Percentiles rank a stretch among this genome's conserved stretches.
These are phyloP conservation scores for Galerina sulciceps DNA, from an alignment of 768 basidiomycete species.

Conservation along the genomic window DNA sequence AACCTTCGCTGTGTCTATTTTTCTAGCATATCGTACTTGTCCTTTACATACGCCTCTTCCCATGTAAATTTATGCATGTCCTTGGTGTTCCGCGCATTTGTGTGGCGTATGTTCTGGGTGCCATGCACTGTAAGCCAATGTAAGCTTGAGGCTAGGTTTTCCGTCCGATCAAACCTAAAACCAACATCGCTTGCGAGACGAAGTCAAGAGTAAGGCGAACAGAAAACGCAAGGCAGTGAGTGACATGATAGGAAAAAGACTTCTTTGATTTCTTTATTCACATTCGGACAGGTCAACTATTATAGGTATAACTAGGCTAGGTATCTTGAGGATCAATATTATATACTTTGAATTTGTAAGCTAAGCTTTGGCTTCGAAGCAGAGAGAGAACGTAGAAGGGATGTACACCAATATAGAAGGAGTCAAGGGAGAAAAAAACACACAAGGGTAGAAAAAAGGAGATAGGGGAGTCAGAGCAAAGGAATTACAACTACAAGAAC, in stretches of 20 bases:
- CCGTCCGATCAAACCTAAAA: too few relatives aligned
- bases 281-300: constrained; percentile 10
- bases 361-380: constrained; percentile 9
- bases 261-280: constrained; percentile 10
- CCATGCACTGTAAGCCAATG: too few relatives aligned
- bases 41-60: not conserved
- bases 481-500: constrained; percentile 18
- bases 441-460: not conserved
- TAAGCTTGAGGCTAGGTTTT: too few relatives aligned
- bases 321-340: constrained; percentile 19
- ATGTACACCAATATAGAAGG: constrained; percentile 12
- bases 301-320: constrained; percentile 22
- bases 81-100: not conserved
- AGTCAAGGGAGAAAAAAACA: not conserved
- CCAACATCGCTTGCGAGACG: too few relatives aligned
- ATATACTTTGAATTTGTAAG: constrained; percentile 28
- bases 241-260: not conserved
- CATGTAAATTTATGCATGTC: constrained; percentile 3
- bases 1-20: not conserved
- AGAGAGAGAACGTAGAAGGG: constrained; percentile 6
- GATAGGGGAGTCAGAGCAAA: not conserved
- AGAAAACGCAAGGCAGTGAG: too few relatives aligned
- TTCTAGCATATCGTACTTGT: not conserved
- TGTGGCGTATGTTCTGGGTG: too few relatives aligned
- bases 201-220: too few relatives aligned